These are phyloP conservation scores for Verticillium longisporum DNA, from an alignment of 2,329 filamentous ascomycete genomes.

Conservation along the genomic window DNA sequence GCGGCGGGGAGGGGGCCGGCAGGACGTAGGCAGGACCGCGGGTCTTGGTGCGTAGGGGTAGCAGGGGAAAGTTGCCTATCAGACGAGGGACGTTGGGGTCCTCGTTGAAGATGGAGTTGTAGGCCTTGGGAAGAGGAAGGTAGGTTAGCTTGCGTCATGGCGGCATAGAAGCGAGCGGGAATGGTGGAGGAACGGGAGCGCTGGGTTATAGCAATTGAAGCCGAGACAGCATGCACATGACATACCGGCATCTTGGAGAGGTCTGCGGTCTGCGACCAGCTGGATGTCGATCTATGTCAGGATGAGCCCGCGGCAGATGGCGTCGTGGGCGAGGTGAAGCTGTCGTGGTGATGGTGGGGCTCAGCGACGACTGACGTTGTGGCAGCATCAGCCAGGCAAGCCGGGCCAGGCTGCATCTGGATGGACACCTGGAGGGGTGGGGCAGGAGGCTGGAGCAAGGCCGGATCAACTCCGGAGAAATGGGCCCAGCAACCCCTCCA, in stretches of 20 bases:
- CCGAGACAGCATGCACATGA: slow-evolving; percentile 1
- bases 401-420: neutral
- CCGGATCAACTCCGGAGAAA: neutral
- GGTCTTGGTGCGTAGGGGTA: slow-evolving; percentile 89
- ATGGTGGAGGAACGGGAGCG: neutral
- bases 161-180: neutral
- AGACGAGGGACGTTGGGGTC: slow-evolving; percentile 59
- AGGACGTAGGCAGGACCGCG: slow-evolving; percentile 92
- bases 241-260: slow-evolving; percentile 40
- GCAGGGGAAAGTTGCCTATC: slow-evolving; percentile 87
- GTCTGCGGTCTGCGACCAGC: neutral
- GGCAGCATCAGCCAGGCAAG: slow-evolving; percentile 1
- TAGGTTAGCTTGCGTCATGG: neutral
- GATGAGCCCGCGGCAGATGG: neutral
- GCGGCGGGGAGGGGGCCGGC: slow-evolving; percentile 46
- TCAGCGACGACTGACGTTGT: slow-evolving; percentile 9
- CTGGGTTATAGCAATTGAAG: slow-evolving; percentile 4
- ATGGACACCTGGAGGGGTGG: neutral
- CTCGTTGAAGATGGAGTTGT: slow-evolving; percentile 93
- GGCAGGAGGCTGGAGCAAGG: neutral
- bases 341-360: slow-evolving; percentile 7
- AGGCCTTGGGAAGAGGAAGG: slow-evolving; percentile 56
- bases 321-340: neutral
- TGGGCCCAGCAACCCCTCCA: neutral
- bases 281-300: neutral